Evolutionary conservation across 1,284 basidiomycete species (phyloP).

Genomic region (Rhodotorula sp.): DNA sequence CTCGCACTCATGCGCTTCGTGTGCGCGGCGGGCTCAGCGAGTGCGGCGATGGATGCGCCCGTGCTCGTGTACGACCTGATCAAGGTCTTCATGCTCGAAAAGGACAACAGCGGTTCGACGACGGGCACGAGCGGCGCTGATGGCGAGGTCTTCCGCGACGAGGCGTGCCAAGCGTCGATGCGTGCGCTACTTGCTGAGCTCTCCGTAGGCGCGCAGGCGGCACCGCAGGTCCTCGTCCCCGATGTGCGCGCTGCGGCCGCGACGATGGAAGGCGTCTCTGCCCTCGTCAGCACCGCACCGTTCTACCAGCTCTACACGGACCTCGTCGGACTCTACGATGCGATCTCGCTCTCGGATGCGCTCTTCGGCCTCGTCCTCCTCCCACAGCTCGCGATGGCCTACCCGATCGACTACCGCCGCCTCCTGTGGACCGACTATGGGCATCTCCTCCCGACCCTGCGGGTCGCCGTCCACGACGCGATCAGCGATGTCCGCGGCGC

Average conservation of each 20-base stretch:
- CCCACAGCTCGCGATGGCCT: constrained; percentile 71
- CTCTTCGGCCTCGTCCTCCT: constrained; percentile 77
- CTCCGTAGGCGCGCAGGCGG: constrained; percentile 50
- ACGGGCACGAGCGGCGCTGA: constrained; percentile 55
- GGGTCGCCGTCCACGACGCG: constrained; percentile 7
- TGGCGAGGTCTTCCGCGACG: constrained; percentile 70
- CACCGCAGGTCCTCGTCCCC: constrained; percentile 7
- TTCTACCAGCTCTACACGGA: constrained; percentile 96
- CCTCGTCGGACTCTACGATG: constrained; percentile 82
- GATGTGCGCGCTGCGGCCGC: not conserved
- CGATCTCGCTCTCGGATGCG: constrained; percentile 81
- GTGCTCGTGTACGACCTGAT: constrained; percentile 75
- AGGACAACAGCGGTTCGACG: constrained; percentile 50
- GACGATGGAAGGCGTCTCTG: constrained; percentile 29
- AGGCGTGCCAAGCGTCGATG: constrained; percentile 63
- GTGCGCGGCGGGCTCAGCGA: not conserved
- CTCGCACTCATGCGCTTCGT: constrained; percentile 60
- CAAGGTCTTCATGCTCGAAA: constrained; percentile 95
- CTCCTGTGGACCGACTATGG: constrained; percentile 79
- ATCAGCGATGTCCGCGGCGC: constrained; percentile 17
- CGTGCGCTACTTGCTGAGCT: constrained; percentile 62
- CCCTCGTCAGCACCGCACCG: constrained; percentile 29
- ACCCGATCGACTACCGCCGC: constrained; percentile 78
- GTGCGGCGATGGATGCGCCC: constrained; percentile 45
- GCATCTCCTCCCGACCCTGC: constrained; percentile 53